A percentile compares a stretch with the other conserved stretches of the same genome.
Conservation (phyloP, 2,329 filamentous ascomycete species). For the Pseudogymnoascus sp. region DNA sequence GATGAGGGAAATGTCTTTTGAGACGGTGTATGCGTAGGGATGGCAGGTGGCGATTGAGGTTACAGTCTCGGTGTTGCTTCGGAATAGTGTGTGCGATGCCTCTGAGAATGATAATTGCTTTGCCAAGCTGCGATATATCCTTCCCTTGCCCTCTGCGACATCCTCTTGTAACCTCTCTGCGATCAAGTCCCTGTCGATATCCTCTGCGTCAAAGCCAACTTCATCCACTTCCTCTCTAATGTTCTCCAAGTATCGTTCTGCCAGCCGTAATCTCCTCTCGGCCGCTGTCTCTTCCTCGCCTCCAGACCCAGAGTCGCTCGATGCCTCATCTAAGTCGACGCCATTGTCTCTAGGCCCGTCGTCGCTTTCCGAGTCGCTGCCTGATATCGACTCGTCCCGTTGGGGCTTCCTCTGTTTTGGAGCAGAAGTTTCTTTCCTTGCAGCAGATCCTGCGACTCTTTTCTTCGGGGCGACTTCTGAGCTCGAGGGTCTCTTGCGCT, state of each 20-base stretch:
- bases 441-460: slow-evolving; percentile 41
- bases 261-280: slow-evolving; percentile 76
- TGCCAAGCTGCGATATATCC: slow-evolving; percentile 75
- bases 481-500: slow-evolving; percentile 67
- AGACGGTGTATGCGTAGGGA: slow-evolving; percentile 80
- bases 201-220: slow-evolving; percentile 83
- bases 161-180: slow-evolving; percentile 87
- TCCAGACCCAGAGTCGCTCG: slow-evolving; percentile 51
- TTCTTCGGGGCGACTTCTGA: slow-evolving; percentile 50
- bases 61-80: slow-evolving; percentile 67
- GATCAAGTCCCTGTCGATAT: slow-evolving; percentile 88
- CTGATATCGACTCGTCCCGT: slow-evolving; percentile 67
- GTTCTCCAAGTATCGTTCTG: slow-evolving; percentile 89
- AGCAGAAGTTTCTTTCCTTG: slow-evolving; percentile 37
- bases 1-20: slow-evolving; percentile 74
- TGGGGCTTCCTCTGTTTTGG: slow-evolving; percentile 35
- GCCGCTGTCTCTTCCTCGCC: slow-evolving; percentile 81
- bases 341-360: slow-evolving; percentile 40
- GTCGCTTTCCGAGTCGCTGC: slow-evolving; percentile 69
- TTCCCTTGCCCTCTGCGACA: slow-evolving; percentile 83
- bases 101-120: slow-evolving; percentile 61
- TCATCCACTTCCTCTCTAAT: slow-evolving; percentile 77
- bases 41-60: slow-evolving; percentile 74
- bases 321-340: slow-evolving; percentile 37
- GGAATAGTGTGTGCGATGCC: slow-evolving; percentile 65